Evolutionary conservation across 805 yeast species (phyloP).

Genomic region (Metschnikowia noctiluminum): DNA sequence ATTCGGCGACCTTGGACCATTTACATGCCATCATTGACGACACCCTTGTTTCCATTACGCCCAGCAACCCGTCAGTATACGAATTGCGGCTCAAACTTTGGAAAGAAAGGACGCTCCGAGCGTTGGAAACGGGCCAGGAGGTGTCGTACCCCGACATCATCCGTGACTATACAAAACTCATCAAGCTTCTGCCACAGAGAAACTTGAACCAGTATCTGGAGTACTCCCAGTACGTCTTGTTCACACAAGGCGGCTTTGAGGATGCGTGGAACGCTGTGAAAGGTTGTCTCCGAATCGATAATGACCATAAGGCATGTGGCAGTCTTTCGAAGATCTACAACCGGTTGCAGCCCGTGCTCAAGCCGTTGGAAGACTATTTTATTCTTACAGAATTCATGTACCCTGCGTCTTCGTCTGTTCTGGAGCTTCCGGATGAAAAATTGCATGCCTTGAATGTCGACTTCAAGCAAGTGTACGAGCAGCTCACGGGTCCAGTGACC

Average conservation of each 20-base stretch:
- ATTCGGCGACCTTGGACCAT: constrained; percentile 1
- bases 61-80: constrained; percentile 38
- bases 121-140: neutral
- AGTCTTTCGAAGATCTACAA: constrained; percentile 50
- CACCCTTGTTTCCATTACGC: constrained; percentile 33
- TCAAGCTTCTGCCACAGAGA: constrained; percentile 26
- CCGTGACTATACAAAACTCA: constrained; percentile 25
- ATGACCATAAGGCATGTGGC: constrained; percentile 64
- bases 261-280: constrained; percentile 51
- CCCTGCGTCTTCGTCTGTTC: constrained; percentile 4
- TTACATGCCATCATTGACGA: neutral
- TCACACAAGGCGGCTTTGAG: constrained; percentile 51
- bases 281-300: constrained; percentile 73
- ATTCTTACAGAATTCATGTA: constrained; percentile 27
- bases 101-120: constrained; percentile 3
- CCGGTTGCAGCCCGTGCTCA: constrained; percentile 40
- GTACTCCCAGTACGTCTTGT: constrained; percentile 35
- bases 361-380: constrained; percentile 44
- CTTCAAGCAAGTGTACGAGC: neutral
- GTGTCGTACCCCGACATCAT: constrained; percentile 6
- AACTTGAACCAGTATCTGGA: constrained; percentile 24
- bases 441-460: constrained; percentile 11
- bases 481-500: constrained; percentile 19
- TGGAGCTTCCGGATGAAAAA: constrained; percentile 11
- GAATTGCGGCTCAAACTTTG: constrained; percentile 28